Evolutionary conservation across 805 yeast genomes (phyloP), one percentile per base, ranked within the genome.

Genomic region (Vanderwaltozyma polyspora): DNA sequence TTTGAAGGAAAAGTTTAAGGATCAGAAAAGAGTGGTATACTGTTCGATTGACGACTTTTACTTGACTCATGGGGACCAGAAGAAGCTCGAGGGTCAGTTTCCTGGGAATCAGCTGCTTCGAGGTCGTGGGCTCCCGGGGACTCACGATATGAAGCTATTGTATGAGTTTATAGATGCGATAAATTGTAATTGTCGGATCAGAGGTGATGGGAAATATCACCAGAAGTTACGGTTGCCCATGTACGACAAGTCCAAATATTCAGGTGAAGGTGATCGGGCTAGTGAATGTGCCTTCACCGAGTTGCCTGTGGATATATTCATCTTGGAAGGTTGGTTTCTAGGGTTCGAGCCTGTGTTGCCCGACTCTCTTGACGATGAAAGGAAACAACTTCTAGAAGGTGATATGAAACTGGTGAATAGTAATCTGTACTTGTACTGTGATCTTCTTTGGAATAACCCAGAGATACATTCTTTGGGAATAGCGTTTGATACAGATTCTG

Each of bases 271-370:
- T 5, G 97, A 89, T 56, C 63, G 97, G 34, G 45, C 55, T 6
- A 62, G 62, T 0, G 45, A 36, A 6, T 40, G 45, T 0, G 41
- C 60, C 3, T 35, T 46, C 3, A 52, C 58, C 4, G 46, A 48
- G 0, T 37, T 40, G 2, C 68, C 70, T 2, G 63, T 74, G 3
- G 84, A 81, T 46, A 68, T 86, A 3, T 67, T 89, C 3, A 55
- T 89, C 2, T 65, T 91, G 27, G 98, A 89, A 59, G 98, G 97
- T 4, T 89, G 98, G 98, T 85, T 87, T 60, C 68, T 75, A 17
- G 97, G 97, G 1, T 89, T 75, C 51, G 41, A 51, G 4, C 65
- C 79, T 1, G 43, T 70, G 14, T 43, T 56, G 1, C 45, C 55
- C 19, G 52, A 52, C 4, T 42, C 41, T 1, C 55, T 52, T 6